Percentiles rank a stretch among this genome's conserved stretches.
Conservation (phyloP, 1,284 basidiomycete species). For the Cryptococcus jaspeensis region DNA sequence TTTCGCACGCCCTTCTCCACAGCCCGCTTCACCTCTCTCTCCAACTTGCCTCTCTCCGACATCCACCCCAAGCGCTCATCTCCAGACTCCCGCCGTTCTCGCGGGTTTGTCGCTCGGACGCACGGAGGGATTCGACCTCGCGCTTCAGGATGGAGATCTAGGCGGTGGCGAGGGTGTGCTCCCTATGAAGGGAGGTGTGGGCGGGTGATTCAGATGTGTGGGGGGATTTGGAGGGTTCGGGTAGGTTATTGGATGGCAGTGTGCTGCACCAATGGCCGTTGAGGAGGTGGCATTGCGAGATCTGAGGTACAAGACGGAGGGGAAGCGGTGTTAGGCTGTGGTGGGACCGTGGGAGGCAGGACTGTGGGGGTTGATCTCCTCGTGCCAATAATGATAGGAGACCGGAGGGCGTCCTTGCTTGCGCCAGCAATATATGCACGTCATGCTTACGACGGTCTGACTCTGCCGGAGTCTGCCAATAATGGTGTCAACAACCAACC, state of each 20-base stretch:
- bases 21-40: slow-evolving; percentile 1
- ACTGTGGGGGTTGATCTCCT: no score
- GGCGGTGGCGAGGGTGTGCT: neutral
- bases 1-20: neutral
- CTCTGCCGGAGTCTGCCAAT: no score
- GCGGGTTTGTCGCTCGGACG: neutral
- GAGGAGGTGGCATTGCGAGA: no score
- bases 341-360: no score
- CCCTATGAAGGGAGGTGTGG: neutral
- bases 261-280: no score
- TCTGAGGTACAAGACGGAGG: no score
- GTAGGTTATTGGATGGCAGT: neutral
- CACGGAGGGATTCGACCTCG: slow-evolving; percentile 3
- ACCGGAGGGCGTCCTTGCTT: no score
- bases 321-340: no score
- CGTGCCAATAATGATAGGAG: no score
- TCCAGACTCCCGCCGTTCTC: neutral
- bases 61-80: slow-evolving; percentile 5
- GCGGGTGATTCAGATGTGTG: neutral
- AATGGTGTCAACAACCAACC: no score
- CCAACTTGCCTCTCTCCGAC: neutral
- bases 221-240: neutral
- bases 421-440: no score
- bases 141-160: slow-evolving; percentile 10
- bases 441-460: no score